Evolutionary conservation across 805 yeast species (phyloP).

Genomic region (Kazachstania martiniae): DNA sequence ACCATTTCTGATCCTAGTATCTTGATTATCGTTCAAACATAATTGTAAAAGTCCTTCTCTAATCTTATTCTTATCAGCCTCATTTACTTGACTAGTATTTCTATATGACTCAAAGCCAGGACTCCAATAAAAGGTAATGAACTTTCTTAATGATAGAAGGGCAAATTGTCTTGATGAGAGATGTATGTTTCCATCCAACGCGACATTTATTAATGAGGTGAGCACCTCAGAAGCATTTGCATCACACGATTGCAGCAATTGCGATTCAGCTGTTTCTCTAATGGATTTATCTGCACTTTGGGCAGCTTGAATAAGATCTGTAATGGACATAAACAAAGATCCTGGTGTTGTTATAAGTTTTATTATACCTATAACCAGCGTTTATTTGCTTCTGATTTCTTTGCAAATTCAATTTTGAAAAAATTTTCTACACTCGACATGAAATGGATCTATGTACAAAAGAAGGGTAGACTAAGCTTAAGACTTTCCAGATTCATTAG

Average conservation of each 20-base stretch:
- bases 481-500: too few species aligned
- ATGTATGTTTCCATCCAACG: conserved; percentile 19
- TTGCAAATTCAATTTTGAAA: too few species aligned
- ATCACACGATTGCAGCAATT: conserved; percentile 33
- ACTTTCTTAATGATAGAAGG: conserved; percentile 52
- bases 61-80: conserved; percentile 39
- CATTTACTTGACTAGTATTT: conserved; percentile 49
- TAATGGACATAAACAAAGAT: too few species aligned
- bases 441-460: too few species aligned
- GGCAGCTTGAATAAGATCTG: conserved; percentile 21
- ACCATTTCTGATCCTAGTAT: conserved; percentile 52
- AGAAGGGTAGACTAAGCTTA: too few species aligned
- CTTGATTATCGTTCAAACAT: conserved; percentile 32
- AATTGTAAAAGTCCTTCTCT: conserved; percentile 42
- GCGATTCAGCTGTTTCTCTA: conserved; percentile 44
- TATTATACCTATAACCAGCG: too few species aligned
- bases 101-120: conserved; percentile 66
- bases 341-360: too few species aligned
- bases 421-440: too few species aligned
- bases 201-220: conserved; percentile 33
- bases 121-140: conserved; percentile 71
- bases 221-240: conserved; percentile 41
- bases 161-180: conserved; percentile 47
- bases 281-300: conserved; percentile 39
- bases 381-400: too few species aligned